Conservation (phyloP, 1,284 basidiomycete species). For the Moniliella sp. region DNA sequence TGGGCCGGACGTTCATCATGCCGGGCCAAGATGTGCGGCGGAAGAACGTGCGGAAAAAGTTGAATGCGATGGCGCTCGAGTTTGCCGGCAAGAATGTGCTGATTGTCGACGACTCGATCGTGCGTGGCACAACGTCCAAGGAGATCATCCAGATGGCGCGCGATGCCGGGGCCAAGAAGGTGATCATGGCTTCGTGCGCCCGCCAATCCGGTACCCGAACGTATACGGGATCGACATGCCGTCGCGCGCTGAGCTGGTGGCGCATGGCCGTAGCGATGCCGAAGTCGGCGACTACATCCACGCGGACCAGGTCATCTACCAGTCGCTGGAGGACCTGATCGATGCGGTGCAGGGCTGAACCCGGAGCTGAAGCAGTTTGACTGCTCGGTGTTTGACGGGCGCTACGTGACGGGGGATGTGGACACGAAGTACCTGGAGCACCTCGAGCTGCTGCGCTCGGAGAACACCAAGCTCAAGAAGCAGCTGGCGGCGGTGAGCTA, state of each 20-base stretch:
- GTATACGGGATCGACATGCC: slow-evolving; percentile 99
- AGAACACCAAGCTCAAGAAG: slow-evolving; percentile 49
- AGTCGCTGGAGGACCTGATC: slow-evolving; percentile 74
- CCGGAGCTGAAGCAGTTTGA: slow-evolving; percentile 60
- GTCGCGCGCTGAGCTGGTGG: slow-evolving; percentile 74
- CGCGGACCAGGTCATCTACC: slow-evolving; percentile 89
- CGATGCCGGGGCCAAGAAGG: slow-evolving; percentile 90
- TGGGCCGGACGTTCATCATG: slow-evolving; percentile 98
- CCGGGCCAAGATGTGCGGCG: slow-evolving; percentile 62
- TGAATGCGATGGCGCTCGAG: slow-evolving; percentile 98
- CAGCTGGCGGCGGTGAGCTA: slow-evolving; percentile 6
- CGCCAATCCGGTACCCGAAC: slow-evolving; percentile 79
- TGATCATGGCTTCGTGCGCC: slow-evolving; percentile 94
- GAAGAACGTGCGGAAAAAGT: slow-evolving; percentile 83
- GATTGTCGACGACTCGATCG: slow-evolving; percentile 91
- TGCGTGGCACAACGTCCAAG: slow-evolving; percentile 90
- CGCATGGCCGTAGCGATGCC: slow-evolving; percentile 53
- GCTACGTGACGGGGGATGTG: slow-evolving; percentile 91
- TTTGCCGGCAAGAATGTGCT: slow-evolving; percentile 79
- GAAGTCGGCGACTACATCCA: slow-evolving; percentile 68
- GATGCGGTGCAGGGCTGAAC: slow-evolving; percentile 71
- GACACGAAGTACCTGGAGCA: slow-evolving; percentile 59
- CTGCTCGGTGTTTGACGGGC: slow-evolving; percentile 89
- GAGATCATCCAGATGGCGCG: slow-evolving; percentile 99
- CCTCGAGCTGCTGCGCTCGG: slow-evolving; percentile 58